Percentiles rank a stretch among this genome's conserved stretches.
Conservation (phyloP, 2,329 filamentous ascomycete genomes). For the Pseudogymnoascus sp. region DNA sequence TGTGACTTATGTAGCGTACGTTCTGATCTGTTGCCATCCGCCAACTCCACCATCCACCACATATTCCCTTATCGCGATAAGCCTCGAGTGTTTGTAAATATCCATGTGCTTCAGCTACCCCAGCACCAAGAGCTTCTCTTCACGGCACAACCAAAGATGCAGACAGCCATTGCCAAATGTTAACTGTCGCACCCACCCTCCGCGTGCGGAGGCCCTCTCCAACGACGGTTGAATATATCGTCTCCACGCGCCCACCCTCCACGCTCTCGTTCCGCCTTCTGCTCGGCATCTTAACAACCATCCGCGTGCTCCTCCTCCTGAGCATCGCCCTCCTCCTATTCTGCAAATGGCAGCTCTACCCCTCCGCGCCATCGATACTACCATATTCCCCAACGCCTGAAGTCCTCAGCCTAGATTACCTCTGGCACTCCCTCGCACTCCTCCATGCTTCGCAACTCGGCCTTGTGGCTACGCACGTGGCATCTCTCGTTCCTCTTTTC, state of each 20-base stretch:
- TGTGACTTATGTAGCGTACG: not conserved
- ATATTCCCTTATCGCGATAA: constrained; percentile 14
- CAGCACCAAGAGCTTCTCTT: constrained; percentile 9
- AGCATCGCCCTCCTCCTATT: constrained; percentile 44
- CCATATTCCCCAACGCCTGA: constrained; percentile 10
- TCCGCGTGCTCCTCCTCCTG: constrained; percentile 37
- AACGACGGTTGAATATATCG: constrained; percentile 86
- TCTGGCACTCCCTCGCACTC: constrained; percentile 27
- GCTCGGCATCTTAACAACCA: constrained; percentile 38
- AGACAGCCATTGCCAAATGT: constrained; percentile 41
- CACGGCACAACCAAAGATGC: constrained; percentile 12
- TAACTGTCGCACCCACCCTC: constrained; percentile 55
- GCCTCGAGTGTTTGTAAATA: constrained; percentile 8
- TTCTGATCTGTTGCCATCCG: not conserved
- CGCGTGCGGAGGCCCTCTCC: constrained; percentile 66
- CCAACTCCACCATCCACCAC: not conserved
- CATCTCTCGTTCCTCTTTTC: constrained; percentile 35
- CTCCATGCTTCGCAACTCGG: constrained; percentile 30
- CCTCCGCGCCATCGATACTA: constrained; percentile 12
- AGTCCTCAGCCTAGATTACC: constrained; percentile 18
- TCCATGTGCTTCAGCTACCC: not conserved
- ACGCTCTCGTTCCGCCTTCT: constrained; percentile 44
- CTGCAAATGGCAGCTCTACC: constrained; percentile 38
- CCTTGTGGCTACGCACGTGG: constrained; percentile 29
- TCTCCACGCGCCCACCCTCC: constrained; percentile 66